Conservation (phyloP, 2,329 filamentous ascomycete species). For the Torrubiella hemipterigena region DNA sequence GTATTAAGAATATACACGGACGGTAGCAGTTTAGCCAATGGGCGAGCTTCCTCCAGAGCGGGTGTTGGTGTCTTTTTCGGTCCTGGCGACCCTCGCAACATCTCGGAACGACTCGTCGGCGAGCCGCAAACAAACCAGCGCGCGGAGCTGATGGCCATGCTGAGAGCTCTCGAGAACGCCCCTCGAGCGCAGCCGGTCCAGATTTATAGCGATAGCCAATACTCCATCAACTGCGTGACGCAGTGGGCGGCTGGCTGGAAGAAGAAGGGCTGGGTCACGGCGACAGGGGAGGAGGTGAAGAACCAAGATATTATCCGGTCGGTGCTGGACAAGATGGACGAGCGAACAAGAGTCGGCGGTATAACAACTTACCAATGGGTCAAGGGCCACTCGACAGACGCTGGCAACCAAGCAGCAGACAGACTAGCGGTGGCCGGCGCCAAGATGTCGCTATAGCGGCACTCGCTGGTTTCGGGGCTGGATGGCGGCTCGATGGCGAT, state of each 20-base stretch:
- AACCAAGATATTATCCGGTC: slow-evolving; percentile 76
- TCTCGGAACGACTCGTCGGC: slow-evolving; percentile 67
- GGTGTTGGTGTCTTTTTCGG: slow-evolving; percentile 57
- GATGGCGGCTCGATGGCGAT: no score
- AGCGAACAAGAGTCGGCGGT: slow-evolving; percentile 47
- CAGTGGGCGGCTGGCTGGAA: slow-evolving; percentile 74
- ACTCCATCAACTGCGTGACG: slow-evolving; percentile 81
- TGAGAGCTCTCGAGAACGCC: slow-evolving; percentile 68
- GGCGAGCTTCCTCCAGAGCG: slow-evolving; percentile 38
- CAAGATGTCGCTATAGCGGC: slow-evolving; percentile 17
- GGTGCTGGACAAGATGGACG: slow-evolving; percentile 58
- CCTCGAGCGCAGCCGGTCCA: slow-evolving; percentile 55
- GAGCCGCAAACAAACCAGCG: slow-evolving; percentile 83
- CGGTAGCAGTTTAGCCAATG: slow-evolving; percentile 49
- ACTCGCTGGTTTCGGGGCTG: no score
- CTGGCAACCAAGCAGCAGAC: slow-evolving; percentile 75
- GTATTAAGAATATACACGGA: slow-evolving; percentile 47
- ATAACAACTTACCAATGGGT: slow-evolving; percentile 74
- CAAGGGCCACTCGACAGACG: slow-evolving; percentile 66
- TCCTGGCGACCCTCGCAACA: slow-evolving; percentile 40
- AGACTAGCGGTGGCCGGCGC: slow-evolving; percentile 49
- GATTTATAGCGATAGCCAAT: slow-evolving; percentile 83
- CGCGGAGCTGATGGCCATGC: slow-evolving; percentile 83
- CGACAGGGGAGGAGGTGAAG: slow-evolving; percentile 58
- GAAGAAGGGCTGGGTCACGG: slow-evolving; percentile 65